Evolutionary conservation across 306 rosid genomes (phyloP), one percentile per base, ranked within the genome.

Genomic region (Sophora flavescens): DNA sequence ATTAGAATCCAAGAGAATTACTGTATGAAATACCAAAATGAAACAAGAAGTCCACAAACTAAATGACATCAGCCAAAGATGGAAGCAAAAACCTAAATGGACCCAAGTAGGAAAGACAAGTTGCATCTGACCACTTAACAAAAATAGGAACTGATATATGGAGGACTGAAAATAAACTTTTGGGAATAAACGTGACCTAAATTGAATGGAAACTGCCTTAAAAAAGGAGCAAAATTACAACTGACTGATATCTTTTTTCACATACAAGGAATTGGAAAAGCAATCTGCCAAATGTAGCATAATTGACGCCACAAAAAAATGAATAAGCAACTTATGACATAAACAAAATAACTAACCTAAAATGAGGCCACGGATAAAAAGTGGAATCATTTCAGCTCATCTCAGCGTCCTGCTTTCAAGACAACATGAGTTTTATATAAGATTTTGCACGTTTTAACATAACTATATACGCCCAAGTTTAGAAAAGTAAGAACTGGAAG

Each of bases 321-420:
- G 78, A 84, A 71, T 77, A 77, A 22, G 76, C 69, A 84, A 76
- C 79, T 82, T 77, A 71, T n/a, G 88, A 82, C 90, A 81, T 81
- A 86, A 78, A 76, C 90, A 79, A 84, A 85, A 87, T 84, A 74
- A 88, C 92, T 88, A 90, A 86, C 92, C 90, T 88, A 88, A 87
- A 88, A 88, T 86, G 90, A 80, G 88, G 89, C 92, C 86, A 88
- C 88, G 88, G 82, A 86, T 76, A 84, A 84, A 84, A 88, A 84
- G 92, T 87, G 92, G 89, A 70, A 84, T 83, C 92, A 86, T 84
- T 87, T 88, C 88, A 88, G 87, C 90, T 86, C 90, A 86, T 86
- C 86, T 84, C 44, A 85, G 86, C 78, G 76, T 85, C 92, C 92
- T 88, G 92, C 92, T 88, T 88, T 83, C 73, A n/a, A 85, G 87